Percentiles rank a stretch among this genome's conserved stretches.
Conservation (phyloP, 179 eudicot genomes). For the Vitellaria paradoxa region DNA sequence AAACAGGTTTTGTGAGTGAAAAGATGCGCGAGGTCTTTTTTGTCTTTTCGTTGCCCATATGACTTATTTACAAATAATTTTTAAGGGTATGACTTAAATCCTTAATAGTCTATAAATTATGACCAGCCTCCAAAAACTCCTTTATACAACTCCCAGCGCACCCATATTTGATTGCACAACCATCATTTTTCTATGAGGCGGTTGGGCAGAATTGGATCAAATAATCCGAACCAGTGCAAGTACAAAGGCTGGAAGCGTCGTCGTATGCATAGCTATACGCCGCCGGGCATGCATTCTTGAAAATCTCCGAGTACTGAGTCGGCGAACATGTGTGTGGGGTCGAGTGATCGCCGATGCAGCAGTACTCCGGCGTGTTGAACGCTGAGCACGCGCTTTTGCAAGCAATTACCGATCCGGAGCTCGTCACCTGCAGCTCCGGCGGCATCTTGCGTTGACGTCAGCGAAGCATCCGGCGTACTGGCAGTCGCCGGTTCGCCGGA, state of each 20-base stretch:
- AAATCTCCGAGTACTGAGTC: slow-evolving; percentile 51
- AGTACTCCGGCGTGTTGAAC: slow-evolving; percentile 50
- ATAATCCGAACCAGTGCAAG: slow-evolving; percentile 68
- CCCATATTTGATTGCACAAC: no score
- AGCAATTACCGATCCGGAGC: slow-evolving; percentile 38
- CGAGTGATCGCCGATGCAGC: slow-evolving; percentile 61
- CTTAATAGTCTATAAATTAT: no score
- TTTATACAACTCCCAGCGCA: no score
- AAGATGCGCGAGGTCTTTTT: no score
- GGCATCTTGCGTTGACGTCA: slow-evolving; percentile 15
- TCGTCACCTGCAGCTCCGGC: slow-evolving; percentile 36
- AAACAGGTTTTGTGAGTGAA: no score
- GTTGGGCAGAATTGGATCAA: slow-evolving; percentile 69
- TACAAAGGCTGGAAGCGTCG: slow-evolving; percentile 62
- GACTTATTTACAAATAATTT: no score
- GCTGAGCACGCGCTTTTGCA: slow-evolving; percentile 74
- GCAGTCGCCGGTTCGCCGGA: slow-evolving; percentile 25
- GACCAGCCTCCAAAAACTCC: no score
- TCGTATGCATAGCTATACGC: slow-evolving; percentile 86
- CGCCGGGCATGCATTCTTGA: slow-evolving; percentile 69
- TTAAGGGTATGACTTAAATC: no score
- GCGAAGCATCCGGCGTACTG: slow-evolving; percentile 8
- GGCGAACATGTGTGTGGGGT: slow-evolving; percentile 59
- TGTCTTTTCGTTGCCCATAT: no score
- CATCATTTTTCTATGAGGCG: background rate